Base-by-base conservation (phyloP, 2,329 filamentous ascomycete genomes). In the Didymellaceae sp. region DNA sequence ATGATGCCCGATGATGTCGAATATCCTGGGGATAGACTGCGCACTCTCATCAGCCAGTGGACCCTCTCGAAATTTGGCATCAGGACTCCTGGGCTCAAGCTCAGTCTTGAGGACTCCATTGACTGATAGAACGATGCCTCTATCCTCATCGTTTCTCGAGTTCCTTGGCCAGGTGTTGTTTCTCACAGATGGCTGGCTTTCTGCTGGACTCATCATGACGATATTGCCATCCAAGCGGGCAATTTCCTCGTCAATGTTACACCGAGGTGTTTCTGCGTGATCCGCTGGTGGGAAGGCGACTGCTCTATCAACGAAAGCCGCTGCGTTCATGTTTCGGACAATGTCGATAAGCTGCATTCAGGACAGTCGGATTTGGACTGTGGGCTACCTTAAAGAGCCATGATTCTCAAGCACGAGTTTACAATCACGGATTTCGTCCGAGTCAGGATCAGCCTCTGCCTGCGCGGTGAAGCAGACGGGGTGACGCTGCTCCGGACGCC, bases 401-500 rank as follows among this genome's bases (percentile, higher is more conserved):
- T 11, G 4, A 8, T 17, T 45, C 18, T 26, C 42, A 37, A 32
- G 24, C 28, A 33, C 14, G 5, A 24, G 7, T 18, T 9, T 34
- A 22, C 24, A n/a, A 30, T 10, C 11, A 20, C 17, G 18, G 18
- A 45, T 14, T 45, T 42, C 22, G 11, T 33, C 50, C 44, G 50
- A 41, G 22, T 25, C 32, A 18, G 25, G 11, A 31, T 24, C 30
- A 32, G 14, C 26, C n/a, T 32, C 26, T 16, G 25, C 1, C 18
- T 17, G 4, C 26, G 7, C 2, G 11, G 25, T 17, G 22, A 37
- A 31, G 44, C 24, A 30, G 9, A 18, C 41, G 32, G 28, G 35
- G n/a, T 13, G 13, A 42, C 30, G 25, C 30, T 53, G 21, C 45
- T 51, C 58, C 55, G 42, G 16, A 30, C 22, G 11, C 50, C 57